Percentiles rank a stretch among this genome's conserved stretches.
phyloP scores from a whole-genome alignment of 1,284 basidiomycete species.

The Ustilago esculenta region DNA sequence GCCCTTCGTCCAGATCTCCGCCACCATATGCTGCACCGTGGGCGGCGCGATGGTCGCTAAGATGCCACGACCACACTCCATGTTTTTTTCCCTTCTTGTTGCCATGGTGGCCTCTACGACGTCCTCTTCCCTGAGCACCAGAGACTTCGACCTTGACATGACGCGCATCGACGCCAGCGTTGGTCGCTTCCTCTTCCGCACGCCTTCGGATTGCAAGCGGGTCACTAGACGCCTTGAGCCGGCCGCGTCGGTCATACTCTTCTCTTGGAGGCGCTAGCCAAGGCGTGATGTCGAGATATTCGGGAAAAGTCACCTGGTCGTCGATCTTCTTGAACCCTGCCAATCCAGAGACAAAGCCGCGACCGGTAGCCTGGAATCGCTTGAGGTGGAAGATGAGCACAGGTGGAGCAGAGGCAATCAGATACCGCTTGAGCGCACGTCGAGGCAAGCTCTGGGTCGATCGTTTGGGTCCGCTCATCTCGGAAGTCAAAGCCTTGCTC shows the following conservation, averaged over 20 bases:
- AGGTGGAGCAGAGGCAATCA: slow-evolving; percentile 85
- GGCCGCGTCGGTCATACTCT: slow-evolving; percentile 71
- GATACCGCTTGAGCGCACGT: slow-evolving; percentile 89
- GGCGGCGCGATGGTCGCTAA: slow-evolving; percentile 18
- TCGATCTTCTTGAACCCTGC: slow-evolving; percentile 80
- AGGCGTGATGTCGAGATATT: slow-evolving; percentile 82
- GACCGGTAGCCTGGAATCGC: slow-evolving; percentile 77
- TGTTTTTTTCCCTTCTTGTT: slow-evolving; percentile 31
- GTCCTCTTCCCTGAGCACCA: slow-evolving; percentile 6
- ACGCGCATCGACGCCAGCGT: slow-evolving; percentile 68
- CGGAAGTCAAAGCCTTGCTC: neutral
- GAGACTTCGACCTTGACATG: slow-evolving; percentile 39
- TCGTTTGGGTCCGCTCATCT: slow-evolving; percentile 29
- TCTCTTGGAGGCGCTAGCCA: slow-evolving; percentile 84
- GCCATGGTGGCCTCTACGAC: slow-evolving; percentile 2
- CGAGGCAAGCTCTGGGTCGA: slow-evolving; percentile 73
- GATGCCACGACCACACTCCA: slow-evolving; percentile 46
- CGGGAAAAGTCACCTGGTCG: slow-evolving; percentile 86
- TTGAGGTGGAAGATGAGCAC: slow-evolving; percentile 91
- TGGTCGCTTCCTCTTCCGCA: slow-evolving; percentile 60
- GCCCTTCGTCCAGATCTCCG: slow-evolving; percentile 37
- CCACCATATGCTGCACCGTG: slow-evolving; percentile 1
- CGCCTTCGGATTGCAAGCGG: slow-evolving; percentile 54
- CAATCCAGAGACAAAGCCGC: slow-evolving; percentile 43
- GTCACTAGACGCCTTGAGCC: slow-evolving; percentile 66